Base-by-base conservation (phyloP, 306 rosid species). In the Pachyrhizus erosus region DNA sequence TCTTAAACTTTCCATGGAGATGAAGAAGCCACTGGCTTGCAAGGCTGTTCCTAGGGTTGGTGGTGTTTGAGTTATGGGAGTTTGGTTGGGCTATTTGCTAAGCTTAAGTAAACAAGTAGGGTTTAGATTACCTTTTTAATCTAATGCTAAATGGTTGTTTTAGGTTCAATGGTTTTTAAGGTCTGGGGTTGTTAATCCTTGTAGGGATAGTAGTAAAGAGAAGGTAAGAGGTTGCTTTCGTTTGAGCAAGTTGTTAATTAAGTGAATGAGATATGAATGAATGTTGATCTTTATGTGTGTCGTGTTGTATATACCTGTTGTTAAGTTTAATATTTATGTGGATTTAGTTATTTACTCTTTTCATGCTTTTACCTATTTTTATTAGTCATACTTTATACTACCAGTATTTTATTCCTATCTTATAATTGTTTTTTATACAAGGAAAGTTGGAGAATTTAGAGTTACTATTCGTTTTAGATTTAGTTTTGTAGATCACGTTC, bases 1-100 rank as follows among this genome's bases (percentile, higher is more conserved):
- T 24, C 67, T 94, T 78, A 94, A 92, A 3, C 97, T 94, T 2
- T 94, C 98, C 1, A 21, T 92, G 91, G 98, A 94, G 78, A 92
- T 94, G 98, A 89, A 92, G 49, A 55, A 42, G 0, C 90, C 97
- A 18, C 83, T 94, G 37, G 83, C 87, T 23, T 91, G 98, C 86
- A 89, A 52, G 87, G 92, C 73, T 52, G 76, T 88, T 34, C 84
- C 92, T 77, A 90, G 97, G 88, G 89, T 76, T 70, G 54, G 0
- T 69, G 54, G n/a, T n/a, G n/a, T n/a, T 6, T 40, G 37, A 31
- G 23, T 31, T 10, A 14, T 17, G 0, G 31, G 70, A 39, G 67
- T 60, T 60, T 60, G 1, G 9, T 48, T 48, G 39, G 8, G 39
- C 2, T 52, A 21, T 52, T 18, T 9, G 1, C 1, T 18, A 10